phyloP scores from a whole-genome alignment of 1,284 basidiomycete species.

The Malassezia pachydermatis region DNA sequence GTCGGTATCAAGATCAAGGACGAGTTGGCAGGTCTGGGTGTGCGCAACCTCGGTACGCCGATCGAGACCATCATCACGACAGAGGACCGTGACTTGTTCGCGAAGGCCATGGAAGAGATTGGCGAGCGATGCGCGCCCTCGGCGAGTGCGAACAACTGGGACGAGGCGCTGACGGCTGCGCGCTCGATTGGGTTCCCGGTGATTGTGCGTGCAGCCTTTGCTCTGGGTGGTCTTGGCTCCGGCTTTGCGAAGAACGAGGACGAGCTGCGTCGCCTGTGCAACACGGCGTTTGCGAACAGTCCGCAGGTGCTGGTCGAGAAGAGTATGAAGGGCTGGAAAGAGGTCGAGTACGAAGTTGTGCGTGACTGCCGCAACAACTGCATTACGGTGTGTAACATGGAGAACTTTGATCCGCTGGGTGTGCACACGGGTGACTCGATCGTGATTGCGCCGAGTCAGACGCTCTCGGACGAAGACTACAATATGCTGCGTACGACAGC shows the following conservation, averaged over 20 bases:
- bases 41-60: constrained; percentile 86
- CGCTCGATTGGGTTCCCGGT: constrained; percentile 84
- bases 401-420: constrained; percentile 98
- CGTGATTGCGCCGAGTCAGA: constrained; percentile 93
- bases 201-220: constrained; percentile 91
- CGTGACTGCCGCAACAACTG: constrained; percentile 93
- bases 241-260: constrained; percentile 85
- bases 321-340: constrained; percentile 94
- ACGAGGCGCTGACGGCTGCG: constrained; percentile 79
- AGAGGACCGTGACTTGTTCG: constrained; percentile 90
- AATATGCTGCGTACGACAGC: constrained; percentile 98
- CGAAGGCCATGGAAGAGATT: constrained; percentile 86
- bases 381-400: constrained; percentile 99
- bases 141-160: constrained; percentile 60
- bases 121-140: constrained; percentile 86
- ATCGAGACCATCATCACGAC: constrained; percentile 96
- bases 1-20: constrained; percentile 97
- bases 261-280: constrained; percentile 73
- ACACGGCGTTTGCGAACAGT: constrained; percentile 75
- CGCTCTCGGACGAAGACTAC: constrained; percentile 75
- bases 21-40: constrained; percentile 69
- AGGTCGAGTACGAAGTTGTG: constrained; percentile 99
- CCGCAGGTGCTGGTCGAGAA: constrained; percentile 95
- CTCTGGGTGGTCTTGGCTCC: constrained; percentile 84
- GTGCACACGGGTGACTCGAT: constrained; percentile 99